A percentile compares a stretch with the other conserved stretches of the same genome.
These are phyloP conservation scores for Exsudoporus floridanus DNA, from an alignment of 1,284 basidiomycete genomes.

Conservation along the genomic window DNA sequence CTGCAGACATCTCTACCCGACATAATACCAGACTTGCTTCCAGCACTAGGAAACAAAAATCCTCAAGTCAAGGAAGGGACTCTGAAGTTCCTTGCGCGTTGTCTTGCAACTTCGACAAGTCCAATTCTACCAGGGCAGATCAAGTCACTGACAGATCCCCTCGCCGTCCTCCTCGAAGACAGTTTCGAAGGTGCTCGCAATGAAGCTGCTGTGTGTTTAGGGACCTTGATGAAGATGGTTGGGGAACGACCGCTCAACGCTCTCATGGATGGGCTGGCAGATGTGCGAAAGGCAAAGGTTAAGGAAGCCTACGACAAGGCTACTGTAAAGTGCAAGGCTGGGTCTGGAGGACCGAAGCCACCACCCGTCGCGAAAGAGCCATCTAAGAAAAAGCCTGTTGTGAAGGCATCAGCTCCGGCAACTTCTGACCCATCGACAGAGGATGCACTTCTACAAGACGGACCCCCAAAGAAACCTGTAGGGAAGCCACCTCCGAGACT, in stretches of 20 bases:
- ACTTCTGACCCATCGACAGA: conserved; percentile 23
- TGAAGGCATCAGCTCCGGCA: conserved; percentile 28
- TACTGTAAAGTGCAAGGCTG: conserved; percentile 80
- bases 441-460: conserved; percentile 33
- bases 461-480: conserved; percentile 44
- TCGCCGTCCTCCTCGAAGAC: conserved; percentile 83
- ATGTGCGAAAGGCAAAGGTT: conserved; percentile 90
- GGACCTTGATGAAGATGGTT: conserved; percentile 95
- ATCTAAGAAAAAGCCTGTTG: conserved; percentile 45
- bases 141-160: conserved; percentile 80
- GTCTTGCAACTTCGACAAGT: conserved; percentile 67
- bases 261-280: conserved; percentile 83
- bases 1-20: conserved; percentile 77
- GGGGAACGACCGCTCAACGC: conserved; percentile 92
- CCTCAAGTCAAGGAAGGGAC: conserved; percentile 96
- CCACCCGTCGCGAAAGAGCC: conserved; percentile 43
- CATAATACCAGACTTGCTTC: conserved; percentile 81
- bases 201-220: conserved; percentile 85
- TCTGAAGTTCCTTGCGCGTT: conserved; percentile 84
- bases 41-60: conserved; percentile 86
- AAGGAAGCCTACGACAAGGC: conserved; percentile 92
- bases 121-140: conserved; percentile 76
- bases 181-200: conserved; percentile 88
- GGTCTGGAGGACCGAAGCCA: conserved; percentile 47
- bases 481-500: conserved; percentile 55